These are phyloP conservation scores for Rhodotorula graminis DNA, from an alignment of 768 basidiomycete genomes.

Conservation along the genomic window DNA sequence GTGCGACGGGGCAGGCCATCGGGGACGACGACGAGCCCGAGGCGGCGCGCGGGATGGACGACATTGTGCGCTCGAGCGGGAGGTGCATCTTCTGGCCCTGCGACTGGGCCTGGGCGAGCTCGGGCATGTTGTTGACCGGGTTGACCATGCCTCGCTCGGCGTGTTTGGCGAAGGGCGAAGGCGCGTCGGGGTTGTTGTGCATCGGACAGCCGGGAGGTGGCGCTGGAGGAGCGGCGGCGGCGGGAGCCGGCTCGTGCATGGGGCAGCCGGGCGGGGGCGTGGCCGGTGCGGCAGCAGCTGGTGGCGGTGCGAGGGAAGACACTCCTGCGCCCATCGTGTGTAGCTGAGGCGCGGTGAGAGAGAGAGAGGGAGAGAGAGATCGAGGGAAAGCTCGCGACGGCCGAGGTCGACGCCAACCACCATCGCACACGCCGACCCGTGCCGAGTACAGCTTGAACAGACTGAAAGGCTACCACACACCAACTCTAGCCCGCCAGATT, in stretches of 20 bases:
- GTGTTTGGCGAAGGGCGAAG: conserved; percentile 2
- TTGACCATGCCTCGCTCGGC: conserved; percentile 52
- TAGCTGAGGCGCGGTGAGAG: background rate
- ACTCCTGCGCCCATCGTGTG: conserved; percentile 25
- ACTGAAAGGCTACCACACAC: too few relatives aligned
- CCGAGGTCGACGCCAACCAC: too few relatives aligned
- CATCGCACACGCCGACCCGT: too few relatives aligned
- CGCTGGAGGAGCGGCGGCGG: background rate
- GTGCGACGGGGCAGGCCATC: conserved; percentile 29
- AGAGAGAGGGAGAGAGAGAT: too few relatives aligned
- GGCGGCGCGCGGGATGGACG: conserved; percentile 70
- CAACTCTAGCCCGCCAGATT: too few relatives aligned
- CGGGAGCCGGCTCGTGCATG: conserved; percentile 37
- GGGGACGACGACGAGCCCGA: conserved; percentile 10
- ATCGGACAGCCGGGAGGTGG: conserved; percentile 24
- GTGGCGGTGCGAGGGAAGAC: background rate
- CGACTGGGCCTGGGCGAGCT: conserved; percentile 65
- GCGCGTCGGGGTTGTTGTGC: conserved; percentile 6
- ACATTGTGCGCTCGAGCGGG: conserved; percentile 68
- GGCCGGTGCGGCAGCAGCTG: background rate
- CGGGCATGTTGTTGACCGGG: conserved; percentile 79
- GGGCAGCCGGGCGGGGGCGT: conserved; percentile 43
- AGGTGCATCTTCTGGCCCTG: conserved; percentile 59
- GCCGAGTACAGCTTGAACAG: too few relatives aligned
- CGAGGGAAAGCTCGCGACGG: too few relatives aligned